A percentile compares a stretch with the other conserved stretches of the same genome.
These are phyloP conservation scores for Nigrospora osmanthi DNA, from an alignment of 2,329 filamentous ascomycete species.

Conservation along the genomic window DNA sequence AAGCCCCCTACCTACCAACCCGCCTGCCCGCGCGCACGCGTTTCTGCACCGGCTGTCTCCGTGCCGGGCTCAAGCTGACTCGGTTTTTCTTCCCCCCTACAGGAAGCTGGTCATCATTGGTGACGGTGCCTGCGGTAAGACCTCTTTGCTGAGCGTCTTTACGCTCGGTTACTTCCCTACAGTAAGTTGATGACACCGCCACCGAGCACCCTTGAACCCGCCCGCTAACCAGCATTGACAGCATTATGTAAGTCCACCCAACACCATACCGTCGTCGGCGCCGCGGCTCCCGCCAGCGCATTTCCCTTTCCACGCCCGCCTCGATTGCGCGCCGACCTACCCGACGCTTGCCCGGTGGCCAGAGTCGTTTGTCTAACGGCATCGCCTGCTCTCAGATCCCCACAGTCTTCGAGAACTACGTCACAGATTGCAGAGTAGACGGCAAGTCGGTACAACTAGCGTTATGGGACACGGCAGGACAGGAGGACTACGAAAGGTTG, in stretches of 20 bases:
- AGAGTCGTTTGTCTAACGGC: background rate
- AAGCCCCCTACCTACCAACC: too few relatives aligned
- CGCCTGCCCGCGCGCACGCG: too few relatives aligned
- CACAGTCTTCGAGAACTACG: constrained; percentile 98
- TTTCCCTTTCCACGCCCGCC: too few relatives aligned
- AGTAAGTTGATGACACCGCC: constrained; percentile 59
- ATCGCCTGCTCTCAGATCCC: constrained; percentile 55
- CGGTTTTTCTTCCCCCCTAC: background rate
- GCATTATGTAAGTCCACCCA: constrained; percentile 3
- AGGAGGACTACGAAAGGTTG: constrained; percentile 96
- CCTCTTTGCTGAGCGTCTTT: constrained; percentile 93
- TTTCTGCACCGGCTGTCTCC: too few relatives aligned
- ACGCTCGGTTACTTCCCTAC: constrained; percentile 97
- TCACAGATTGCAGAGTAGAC: constrained; percentile 96
- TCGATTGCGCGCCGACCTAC: too few relatives aligned
- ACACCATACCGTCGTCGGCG: too few relatives aligned
- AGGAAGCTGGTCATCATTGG: constrained; percentile 27
- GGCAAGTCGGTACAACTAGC: constrained; percentile 98
- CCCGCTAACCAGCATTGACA: background rate
- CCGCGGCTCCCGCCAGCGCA: too few relatives aligned
- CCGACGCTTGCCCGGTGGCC: background rate
- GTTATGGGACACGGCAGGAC: constrained; percentile 98
- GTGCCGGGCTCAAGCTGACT: constrained; percentile 1
- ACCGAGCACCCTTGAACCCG: constrained; percentile 29
- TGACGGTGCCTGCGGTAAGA: constrained; percentile 90